phyloP scores from a whole-genome alignment of 192 early-diverging fungal species.

The Spinellus fusiger region DNA sequence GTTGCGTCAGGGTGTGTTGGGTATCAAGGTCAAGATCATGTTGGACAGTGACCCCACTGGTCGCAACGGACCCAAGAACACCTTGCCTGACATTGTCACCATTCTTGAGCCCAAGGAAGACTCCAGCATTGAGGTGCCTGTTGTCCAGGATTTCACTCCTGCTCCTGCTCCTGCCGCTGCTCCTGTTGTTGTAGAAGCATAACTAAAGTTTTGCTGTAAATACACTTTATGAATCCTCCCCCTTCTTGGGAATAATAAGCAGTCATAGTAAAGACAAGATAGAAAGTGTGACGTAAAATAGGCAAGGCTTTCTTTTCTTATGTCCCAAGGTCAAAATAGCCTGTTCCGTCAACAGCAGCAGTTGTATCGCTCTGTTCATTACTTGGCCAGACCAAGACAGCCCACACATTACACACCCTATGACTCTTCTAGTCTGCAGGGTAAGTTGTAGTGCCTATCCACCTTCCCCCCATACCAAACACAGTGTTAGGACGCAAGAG shows the following conservation, averaged over 20 bases:
- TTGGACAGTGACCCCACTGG: constrained; percentile 90
- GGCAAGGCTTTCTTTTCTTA: not conserved
- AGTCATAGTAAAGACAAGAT: not conserved
- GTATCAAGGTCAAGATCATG: constrained; percentile 99
- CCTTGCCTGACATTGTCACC: constrained; percentile 93
- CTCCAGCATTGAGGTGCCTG: constrained; percentile 57
- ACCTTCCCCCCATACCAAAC: constrained; percentile 6
- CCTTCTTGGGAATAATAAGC: too few relatives aligned
- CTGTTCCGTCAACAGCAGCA: constrained; percentile 25
- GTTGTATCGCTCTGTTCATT: constrained; percentile 20
- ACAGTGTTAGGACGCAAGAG: constrained; percentile 23
- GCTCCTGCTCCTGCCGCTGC: constrained; percentile 20
- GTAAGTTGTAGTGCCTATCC: not conserved
- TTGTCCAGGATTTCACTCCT: constrained; percentile 53
- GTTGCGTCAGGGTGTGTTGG: constrained; percentile 97
- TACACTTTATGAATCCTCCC: too few relatives aligned
- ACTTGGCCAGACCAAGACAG: constrained; percentile 1
- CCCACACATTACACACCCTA: constrained; percentile 13
- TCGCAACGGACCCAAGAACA: constrained; percentile 88
- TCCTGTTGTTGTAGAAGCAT: constrained; percentile 13
- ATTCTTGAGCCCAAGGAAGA: constrained; percentile 93
- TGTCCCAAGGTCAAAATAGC: constrained; percentile 15
- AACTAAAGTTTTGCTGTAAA: too few relatives aligned
- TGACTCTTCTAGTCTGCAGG: not conserved
- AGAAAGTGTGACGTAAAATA: not conserved